phyloP scores from a whole-genome alignment of 1,284 basidiomycete genomes.

The Neonothopanus nambi region DNA sequence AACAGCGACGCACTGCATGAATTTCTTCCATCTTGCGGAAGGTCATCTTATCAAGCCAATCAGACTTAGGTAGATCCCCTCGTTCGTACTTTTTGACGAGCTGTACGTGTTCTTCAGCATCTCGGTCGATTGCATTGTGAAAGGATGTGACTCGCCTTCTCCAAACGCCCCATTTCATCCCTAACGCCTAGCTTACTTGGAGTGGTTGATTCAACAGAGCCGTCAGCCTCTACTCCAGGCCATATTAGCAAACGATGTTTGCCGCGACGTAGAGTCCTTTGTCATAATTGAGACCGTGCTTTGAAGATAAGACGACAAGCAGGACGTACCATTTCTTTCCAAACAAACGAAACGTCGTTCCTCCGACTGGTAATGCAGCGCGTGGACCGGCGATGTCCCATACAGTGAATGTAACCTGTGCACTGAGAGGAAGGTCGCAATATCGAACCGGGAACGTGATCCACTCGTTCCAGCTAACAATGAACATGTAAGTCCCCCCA shows the following conservation, averaged over 20 bases:
- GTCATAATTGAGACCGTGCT: conserved; percentile 9
- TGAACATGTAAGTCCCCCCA: conserved; percentile 2
- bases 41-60: conserved; percentile 94
- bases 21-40: conserved; percentile 94
- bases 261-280: conserved; percentile 84
- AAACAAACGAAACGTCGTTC: conserved; percentile 88
- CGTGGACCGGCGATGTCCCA: conserved; percentile 90
- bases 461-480: conserved; percentile 89
- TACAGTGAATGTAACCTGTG: conserved; percentile 92
- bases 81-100: conserved; percentile 96
- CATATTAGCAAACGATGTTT: conserved; percentile 90
- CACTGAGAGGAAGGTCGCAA: conserved; percentile 84
- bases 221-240: conserved; percentile 84
- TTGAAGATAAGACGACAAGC: neutral
- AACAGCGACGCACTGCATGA: conserved; percentile 65
- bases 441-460: conserved; percentile 90
- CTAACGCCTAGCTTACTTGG: conserved; percentile 79
- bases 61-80: conserved; percentile 90
- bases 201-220: conserved; percentile 77
- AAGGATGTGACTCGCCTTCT: conserved; percentile 63
- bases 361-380: conserved; percentile 78
- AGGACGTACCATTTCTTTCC: conserved; percentile 80
- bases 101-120: conserved; percentile 36
- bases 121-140: neutral
- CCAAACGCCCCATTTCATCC: conserved; percentile 93